Evolutionary conservation across 192 early-diverging fungal species (phyloP).

Genomic region (Rhizoclosmatium sp.): DNA sequence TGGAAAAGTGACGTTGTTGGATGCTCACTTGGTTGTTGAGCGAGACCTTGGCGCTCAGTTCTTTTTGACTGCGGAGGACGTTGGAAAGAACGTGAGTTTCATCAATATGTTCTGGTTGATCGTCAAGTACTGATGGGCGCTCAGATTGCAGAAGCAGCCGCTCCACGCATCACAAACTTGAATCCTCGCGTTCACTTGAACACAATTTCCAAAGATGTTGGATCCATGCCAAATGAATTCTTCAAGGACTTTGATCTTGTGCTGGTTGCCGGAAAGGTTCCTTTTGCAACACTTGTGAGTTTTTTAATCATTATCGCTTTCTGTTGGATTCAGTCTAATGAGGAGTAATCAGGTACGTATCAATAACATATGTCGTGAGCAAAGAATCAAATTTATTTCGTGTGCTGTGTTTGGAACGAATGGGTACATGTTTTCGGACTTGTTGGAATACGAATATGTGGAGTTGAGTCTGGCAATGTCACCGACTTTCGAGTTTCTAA

Average conservation of each 20-base stretch:
- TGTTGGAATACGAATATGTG: constrained; percentile 65
- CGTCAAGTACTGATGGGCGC: neutral
- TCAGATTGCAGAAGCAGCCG: constrained; percentile 72
- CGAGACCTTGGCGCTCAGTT: constrained; percentile 83
- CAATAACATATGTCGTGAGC: constrained; percentile 68
- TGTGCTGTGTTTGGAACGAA: constrained; percentile 75
- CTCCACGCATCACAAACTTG: constrained; percentile 68
- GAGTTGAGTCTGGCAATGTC: constrained; percentile 29
- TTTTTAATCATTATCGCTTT: constrained; percentile 39
- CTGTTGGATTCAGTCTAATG: neutral
- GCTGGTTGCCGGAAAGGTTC: constrained; percentile 24
- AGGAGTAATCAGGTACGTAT: constrained; percentile 51
- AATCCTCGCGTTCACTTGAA: constrained; percentile 84
- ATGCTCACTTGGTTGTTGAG: constrained; percentile 60
- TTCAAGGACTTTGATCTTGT: constrained; percentile 76
- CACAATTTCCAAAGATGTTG: constrained; percentile 56
- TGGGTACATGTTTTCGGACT: constrained; percentile 90
- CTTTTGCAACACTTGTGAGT: constrained; percentile 49
- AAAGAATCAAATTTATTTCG: constrained; percentile 67
- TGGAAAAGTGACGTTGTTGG: constrained; percentile 76
- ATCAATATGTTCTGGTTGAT: constrained; percentile 39
- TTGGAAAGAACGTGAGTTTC: constrained; percentile 75
- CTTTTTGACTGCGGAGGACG: constrained; percentile 64
- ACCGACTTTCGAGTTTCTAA: neutral
- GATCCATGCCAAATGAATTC: constrained; percentile 55